Conservation (phyloP, 2,329 filamentous ascomycete species). For the Colletotrichum phormii region DNA sequence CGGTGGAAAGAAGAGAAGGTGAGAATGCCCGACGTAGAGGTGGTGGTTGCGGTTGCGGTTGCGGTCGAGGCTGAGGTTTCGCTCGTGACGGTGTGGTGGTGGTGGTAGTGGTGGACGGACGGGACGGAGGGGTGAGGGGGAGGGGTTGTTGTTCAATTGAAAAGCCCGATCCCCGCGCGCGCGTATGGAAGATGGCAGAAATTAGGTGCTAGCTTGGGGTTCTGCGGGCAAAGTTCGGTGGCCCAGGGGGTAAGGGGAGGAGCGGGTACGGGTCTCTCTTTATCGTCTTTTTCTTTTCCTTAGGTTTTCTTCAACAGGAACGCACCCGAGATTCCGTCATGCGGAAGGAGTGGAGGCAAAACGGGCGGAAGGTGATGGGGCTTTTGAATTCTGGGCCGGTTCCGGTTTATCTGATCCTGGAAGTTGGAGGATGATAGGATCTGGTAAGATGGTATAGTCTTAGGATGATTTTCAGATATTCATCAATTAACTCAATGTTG, state of each 20-base stretch:
- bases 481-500: neutral
- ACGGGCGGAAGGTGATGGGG: slow-evolving; percentile 1
- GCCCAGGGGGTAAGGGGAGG: neutral
- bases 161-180: slow-evolving; percentile 9
- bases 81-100: slow-evolving; percentile 1
- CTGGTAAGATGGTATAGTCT: neutral
- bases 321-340: slow-evolving; percentile 24
- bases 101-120: neutral
- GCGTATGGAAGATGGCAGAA: neutral
- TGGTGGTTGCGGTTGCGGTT: neutral
- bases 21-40: neutral
- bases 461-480: neutral
- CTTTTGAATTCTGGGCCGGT: neutral
- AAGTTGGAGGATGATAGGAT: neutral
- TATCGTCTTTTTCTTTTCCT: neutral
- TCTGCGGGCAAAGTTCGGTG: slow-evolving; percentile 16
- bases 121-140: slow-evolving; percentile 10
- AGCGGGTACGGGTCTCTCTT: neutral
- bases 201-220: slow-evolving; percentile 9
- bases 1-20: neutral
- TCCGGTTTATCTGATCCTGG: neutral
- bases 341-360: slow-evolving; percentile 8
- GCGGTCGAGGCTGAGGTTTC: neutral
- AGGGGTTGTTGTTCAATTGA: slow-evolving; percentile 13
- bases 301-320: slow-evolving; percentile 16